Base-by-base conservation (phyloP, 306 rosid species). In the Begonia masoniana region DNA sequence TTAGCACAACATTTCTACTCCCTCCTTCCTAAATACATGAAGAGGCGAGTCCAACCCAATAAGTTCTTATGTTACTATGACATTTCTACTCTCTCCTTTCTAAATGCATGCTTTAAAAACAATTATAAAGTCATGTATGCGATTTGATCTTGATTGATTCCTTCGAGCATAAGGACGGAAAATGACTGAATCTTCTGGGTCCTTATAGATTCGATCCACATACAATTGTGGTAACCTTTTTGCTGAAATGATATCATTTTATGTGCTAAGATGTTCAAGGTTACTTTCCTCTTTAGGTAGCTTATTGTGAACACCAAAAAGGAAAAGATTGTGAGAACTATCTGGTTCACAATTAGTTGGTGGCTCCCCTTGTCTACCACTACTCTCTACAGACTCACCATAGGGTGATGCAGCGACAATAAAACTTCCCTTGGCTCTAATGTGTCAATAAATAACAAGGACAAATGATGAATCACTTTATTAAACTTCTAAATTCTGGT, bases 361-460 rank as follows among this genome's bases (percentile, higher is more conserved):
- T 31, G 39, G 39, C 63, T 71, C 84, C 68, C 94, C 95, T 43
- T 92, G 95, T 58, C 87, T 78, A 65, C 93, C 87, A 55, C 93
- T 92, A 70, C 99, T 92, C 64, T 92, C 96, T 10, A 86, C 93
- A 62, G 99, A 92, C 67, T 83, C 99, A 46, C 95, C 95, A 65
- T 62, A 95, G 58, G 99, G 93, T 52, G 99, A 92, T 68, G 99
- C 88, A 70, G 99, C 78, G 81, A 79, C 77, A 14, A 82, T 95
- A 76, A 83, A 81, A 79, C 99, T 92, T 61, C 95, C 96, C 85
- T 83, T 92, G 17, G 96, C 95, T 26, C 2, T 6, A 26, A 1
- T 26, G 35, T 26, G 74, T 92, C 99, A 60, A 94, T 92, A 79
- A 62, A 50, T 55, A 65, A 51, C 5, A 36, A 64, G 9, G 57